phyloP scores from a whole-genome alignment of 2,329 filamentous ascomycete genomes.

The Xylaria digitata region DNA sequence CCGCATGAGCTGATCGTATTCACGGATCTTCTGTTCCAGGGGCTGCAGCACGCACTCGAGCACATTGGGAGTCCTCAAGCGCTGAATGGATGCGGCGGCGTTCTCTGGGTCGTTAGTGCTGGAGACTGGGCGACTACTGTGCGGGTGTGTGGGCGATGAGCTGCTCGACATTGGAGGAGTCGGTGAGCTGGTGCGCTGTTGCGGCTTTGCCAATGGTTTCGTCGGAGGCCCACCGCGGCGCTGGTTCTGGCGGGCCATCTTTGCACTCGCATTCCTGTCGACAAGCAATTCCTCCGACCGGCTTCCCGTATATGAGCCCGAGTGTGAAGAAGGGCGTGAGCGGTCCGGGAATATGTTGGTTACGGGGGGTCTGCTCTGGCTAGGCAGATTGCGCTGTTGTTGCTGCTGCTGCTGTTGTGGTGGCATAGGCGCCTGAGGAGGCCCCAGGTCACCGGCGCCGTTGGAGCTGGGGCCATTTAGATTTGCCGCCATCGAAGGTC shows the following conservation, averaged over 20 bases:
- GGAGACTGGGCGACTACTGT: slow-evolving; percentile 32
- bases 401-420: slow-evolving; percentile 38
- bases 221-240: slow-evolving; percentile 40
- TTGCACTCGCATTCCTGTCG: slow-evolving; percentile 41
- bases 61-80: slow-evolving; percentile 59
- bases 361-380: slow-evolving; percentile 47
- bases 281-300: slow-evolving; percentile 50
- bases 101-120: slow-evolving; percentile 23
- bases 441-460: slow-evolving; percentile 15
- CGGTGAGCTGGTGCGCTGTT: slow-evolving; percentile 44
- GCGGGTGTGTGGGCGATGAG: slow-evolving; percentile 40
- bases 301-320: slow-evolving; percentile 46
- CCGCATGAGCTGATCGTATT: slow-evolving; percentile 57
- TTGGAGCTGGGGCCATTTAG: neutral
- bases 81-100: slow-evolving; percentile 50
- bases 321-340: slow-evolving; percentile 42
- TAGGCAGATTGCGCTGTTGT: slow-evolving; percentile 36
- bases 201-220: slow-evolving; percentile 36
- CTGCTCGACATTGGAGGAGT: slow-evolving; percentile 42
- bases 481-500: slow-evolving; percentile 27
- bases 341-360: slow-evolving; percentile 46
- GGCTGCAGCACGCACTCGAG: slow-evolving; percentile 58
- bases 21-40: slow-evolving; percentile 58
- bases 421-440: slow-evolving; percentile 35
- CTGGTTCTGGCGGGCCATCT: slow-evolving; percentile 46